These are phyloP conservation scores for Anthracocystis setariae DNA, from an alignment of 1,284 basidiomycete genomes.

Conservation along the genomic window DNA sequence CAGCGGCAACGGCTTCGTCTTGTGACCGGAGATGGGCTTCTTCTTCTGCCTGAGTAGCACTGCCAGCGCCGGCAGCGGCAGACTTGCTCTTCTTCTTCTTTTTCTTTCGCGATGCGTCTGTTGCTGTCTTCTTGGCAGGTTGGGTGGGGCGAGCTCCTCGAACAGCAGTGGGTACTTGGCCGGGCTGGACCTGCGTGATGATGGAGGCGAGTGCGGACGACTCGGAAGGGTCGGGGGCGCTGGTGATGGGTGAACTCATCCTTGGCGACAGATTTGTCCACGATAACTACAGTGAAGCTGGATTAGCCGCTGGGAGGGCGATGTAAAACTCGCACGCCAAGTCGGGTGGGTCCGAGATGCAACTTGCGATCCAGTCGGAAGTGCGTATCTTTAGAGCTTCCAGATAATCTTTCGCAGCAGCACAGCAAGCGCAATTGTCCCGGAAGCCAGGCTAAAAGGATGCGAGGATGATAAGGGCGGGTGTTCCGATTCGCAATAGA, in stretches of 20 bases:
- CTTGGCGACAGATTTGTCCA: neutral
- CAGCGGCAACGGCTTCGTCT: slow-evolving; percentile 35
- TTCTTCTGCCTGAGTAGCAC: slow-evolving; percentile 14
- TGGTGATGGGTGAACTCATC: slow-evolving; percentile 52
- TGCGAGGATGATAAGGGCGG: too few relatives aligned
- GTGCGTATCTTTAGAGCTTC: too few relatives aligned
- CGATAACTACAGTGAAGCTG: neutral
- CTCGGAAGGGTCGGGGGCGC: slow-evolving; percentile 52
- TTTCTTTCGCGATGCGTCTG: slow-evolving; percentile 21
- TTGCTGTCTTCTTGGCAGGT: slow-evolving; percentile 10
- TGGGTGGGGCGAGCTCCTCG: slow-evolving; percentile 33
- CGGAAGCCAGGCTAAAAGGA: too few relatives aligned
- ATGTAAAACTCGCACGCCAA: too few relatives aligned
- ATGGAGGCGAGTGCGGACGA: slow-evolving; percentile 44
- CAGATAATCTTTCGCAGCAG: too few relatives aligned
- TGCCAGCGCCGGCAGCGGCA: slow-evolving; percentile 4
- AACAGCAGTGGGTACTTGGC: slow-evolving; percentile 23
- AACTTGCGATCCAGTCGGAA: too few relatives aligned
- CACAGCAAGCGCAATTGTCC: too few relatives aligned
- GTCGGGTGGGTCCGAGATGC: neutral
- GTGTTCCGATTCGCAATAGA: too few relatives aligned
- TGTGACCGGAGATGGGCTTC: slow-evolving; percentile 21
- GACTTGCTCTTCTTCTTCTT: slow-evolving; percentile 44
- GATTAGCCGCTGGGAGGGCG: neutral
- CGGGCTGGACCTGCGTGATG: slow-evolving; percentile 59